A percentile compares a stretch with the other conserved stretches of the same genome.
phyloP scores from a whole-genome alignment of 2,329 filamentous ascomycete genomes.

The Pseudogymnoascus sp. region DNA sequence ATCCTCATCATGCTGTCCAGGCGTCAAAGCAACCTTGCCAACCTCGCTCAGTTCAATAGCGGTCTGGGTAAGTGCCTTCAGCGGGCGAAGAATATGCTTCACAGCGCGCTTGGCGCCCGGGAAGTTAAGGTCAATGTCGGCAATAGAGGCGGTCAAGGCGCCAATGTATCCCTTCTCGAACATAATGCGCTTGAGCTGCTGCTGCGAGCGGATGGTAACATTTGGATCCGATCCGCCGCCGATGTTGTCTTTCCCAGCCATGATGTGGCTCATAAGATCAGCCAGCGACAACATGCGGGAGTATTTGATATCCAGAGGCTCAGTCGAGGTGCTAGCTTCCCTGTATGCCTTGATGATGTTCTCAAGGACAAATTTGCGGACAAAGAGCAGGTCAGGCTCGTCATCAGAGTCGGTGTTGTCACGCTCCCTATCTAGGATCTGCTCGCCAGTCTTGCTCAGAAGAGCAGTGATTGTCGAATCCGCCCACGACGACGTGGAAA shows the following conservation, averaged over 20 bases:
- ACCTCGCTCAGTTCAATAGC: conserved; percentile 74
- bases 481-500: conserved; percentile 76
- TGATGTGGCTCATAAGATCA: conserved; percentile 88
- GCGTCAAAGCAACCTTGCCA: conserved; percentile 54
- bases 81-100: conserved; percentile 88
- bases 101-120: conserved; percentile 88
- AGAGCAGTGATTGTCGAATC: conserved; percentile 80
- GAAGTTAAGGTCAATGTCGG: conserved; percentile 92
- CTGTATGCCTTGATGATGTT: conserved; percentile 88
- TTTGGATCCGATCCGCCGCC: conserved; percentile 36
- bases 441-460: conserved; percentile 80
- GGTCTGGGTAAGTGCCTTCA: conserved; percentile 79
- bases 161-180: conserved; percentile 95
- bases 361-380: conserved; percentile 90
- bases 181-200: conserved; percentile 88
- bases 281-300: conserved; percentile 78
- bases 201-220: conserved; percentile 51
- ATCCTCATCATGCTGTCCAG: conserved; percentile 69
- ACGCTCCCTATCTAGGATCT: conserved; percentile 47
- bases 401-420: conserved; percentile 62
- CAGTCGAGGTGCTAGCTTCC: conserved; percentile 70
- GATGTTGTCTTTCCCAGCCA: conserved; percentile 68
- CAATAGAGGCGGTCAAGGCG: conserved; percentile 81
- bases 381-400: conserved; percentile 78
- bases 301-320: conserved; percentile 78